Base-by-base conservation (phyloP, 2,329 filamentous ascomycete species). In the Nemania sp. region DNA sequence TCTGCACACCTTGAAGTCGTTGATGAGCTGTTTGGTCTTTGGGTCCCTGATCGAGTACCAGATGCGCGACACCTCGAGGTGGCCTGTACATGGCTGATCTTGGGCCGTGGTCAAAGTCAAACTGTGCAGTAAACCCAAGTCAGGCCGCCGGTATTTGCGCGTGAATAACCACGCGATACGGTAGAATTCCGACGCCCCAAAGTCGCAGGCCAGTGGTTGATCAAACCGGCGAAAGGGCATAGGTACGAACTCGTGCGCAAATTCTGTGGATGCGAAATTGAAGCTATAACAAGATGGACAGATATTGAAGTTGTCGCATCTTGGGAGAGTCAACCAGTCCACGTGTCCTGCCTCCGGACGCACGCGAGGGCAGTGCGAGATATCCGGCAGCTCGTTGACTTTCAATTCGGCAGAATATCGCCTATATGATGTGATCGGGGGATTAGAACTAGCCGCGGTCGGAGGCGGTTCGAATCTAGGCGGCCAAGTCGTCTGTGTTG, bases 161-260 rank as follows among this genome's bases (percentile, higher is more conserved):
- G 86, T 92, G 58, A 96, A 78, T 3, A 92, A 78, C 84, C 89
- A 96, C 1, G 91, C 91, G 33, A 96, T 84, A 23, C 90, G 85
- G 64, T 90, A 87, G 90, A 91, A 97, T 1, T 87, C 83, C 0
- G 78, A 80, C 11, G 83, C 80, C 24, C 89, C 90, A 70, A 97
- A 90, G 60, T 91, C 87, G 72, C 93, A 97, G 40, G 80, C 77
- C 6, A 89, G 78, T 40, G 82, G 77, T 34, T 78, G 75, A 12
- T 82, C 79, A 2, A 79, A 74, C 4, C 82, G 76, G 14, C 84
- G 82, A 23, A 78, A 75, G 24, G 83, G 78, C 30, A 83, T 82
- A 3, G 80, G 79, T 9, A 85, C 75, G 64, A 96, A 91, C 28
- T 84, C 77, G 14, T 81, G 77, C 2, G 83, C 79, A 67, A 89